Base-by-base conservation (phyloP, 2,329 filamentous ascomycete genomes). In the Fusarium anguioides region DNA sequence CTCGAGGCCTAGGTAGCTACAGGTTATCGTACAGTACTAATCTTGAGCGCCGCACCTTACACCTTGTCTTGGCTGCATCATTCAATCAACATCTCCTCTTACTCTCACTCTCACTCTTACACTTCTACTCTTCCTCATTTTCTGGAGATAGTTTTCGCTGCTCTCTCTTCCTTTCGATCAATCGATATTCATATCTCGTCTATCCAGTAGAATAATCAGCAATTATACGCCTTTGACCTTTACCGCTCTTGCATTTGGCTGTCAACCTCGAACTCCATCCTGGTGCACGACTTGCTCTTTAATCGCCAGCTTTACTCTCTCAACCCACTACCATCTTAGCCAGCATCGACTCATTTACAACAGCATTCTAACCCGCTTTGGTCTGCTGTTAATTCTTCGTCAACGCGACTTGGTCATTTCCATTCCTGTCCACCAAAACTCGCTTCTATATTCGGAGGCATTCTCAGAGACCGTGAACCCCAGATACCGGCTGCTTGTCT, bases 31-130 rank as follows among this genome's bases (percentile, higher is more conserved):
- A 49, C 33, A 60, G 41, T 44, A 57, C 48, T 26, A 52, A 52
- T 52, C 37, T 52, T 45, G 48, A 21, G 58, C 58, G 65, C 66
- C 37, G 36, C 57, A 60, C 57, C 33, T 58, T 57, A 51, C 46
- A 40, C 33, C 33, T 40, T 33, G 33, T 40, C 60, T 64, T 69
- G 60, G 65, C 70, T 68, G 63, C 70, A 71, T 73, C 57, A 70
- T 68, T 72, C 59, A 57, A 67, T 66, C 66, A 67, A 64, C 57
- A 29, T 41, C 21, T 55, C 31, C 31, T 63, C 47, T 31, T 36
- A 41, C 56, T 52, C 52, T 50, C 54, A 53, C 58, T 59, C 57
- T 52, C 6, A 36, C 46, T 40, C 40, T 61, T 46, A 46, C 40
- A 24, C 31, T 61, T 61, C 41, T 36, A 23, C 35, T 47, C 35